Evolutionary conservation across 2,329 filamentous ascomycete species (phyloP).

Genomic region (Spiromastix sp.): DNA sequence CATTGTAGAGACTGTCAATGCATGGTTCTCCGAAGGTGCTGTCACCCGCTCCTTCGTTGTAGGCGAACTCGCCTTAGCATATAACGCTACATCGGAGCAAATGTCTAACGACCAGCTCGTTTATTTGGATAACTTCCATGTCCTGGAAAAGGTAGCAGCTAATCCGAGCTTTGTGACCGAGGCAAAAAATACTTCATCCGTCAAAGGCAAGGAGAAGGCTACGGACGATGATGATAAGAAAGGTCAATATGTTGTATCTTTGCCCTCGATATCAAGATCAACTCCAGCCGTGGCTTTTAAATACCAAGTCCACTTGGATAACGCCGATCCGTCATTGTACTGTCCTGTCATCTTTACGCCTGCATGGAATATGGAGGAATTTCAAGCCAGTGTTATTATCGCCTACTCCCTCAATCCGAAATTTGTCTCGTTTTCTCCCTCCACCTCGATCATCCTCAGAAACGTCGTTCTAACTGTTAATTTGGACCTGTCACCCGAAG

Average conservation of each 20-base stretch:
- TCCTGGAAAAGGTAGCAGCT: slow-evolving; percentile 84
- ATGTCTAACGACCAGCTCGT: slow-evolving; percentile 50
- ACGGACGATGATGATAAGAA: slow-evolving; percentile 46
- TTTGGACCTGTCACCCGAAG: slow-evolving; percentile 30
- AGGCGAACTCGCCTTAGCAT: slow-evolving; percentile 82
- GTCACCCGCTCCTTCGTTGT: slow-evolving; percentile 64
- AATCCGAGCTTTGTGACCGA: slow-evolving; percentile 85
- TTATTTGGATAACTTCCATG: slow-evolving; percentile 75
- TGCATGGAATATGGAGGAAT: slow-evolving; percentile 72
- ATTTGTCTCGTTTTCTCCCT: slow-evolving; percentile 38
- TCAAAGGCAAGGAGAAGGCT: slow-evolving; percentile 12
- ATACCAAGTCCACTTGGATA: slow-evolving; percentile 72
- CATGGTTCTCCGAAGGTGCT: slow-evolving; percentile 64
- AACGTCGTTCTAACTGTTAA: slow-evolving; percentile 64
- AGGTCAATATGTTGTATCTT: slow-evolving; percentile 70
- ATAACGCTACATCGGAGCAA: slow-evolving; percentile 44
- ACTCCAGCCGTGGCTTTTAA: slow-evolving; percentile 68
- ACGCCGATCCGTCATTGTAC: slow-evolving; percentile 44
- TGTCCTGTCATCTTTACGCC: slow-evolving; percentile 65
- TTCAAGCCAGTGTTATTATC: slow-evolving; percentile 77
- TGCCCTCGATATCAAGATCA: slow-evolving; percentile 60
- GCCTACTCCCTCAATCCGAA: slow-evolving; percentile 74
- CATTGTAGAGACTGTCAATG: slow-evolving; percentile 83
- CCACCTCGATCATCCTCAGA: slow-evolving; percentile 48
- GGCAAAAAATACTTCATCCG: slow-evolving; percentile 25